Evolutionary conservation across 176 grass and related monocot genomes (phyloP).

Genomic region (Bothriochloa decipiens): DNA sequence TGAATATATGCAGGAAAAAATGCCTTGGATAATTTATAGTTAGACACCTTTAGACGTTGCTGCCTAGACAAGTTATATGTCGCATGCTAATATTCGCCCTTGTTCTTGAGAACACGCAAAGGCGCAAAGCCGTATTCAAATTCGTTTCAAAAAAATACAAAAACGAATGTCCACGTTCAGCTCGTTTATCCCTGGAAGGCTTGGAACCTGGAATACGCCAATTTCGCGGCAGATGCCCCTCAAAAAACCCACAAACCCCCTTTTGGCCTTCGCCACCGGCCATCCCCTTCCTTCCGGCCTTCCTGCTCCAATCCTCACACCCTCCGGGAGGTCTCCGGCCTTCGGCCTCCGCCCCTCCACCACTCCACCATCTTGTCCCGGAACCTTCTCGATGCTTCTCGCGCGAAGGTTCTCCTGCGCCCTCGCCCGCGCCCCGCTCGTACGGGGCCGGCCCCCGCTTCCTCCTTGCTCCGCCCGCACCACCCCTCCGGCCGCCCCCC

Average conservation of each 20-base stretch:
- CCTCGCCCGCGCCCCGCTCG: conserved; percentile 44
- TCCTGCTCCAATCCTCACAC: conserved; percentile 7
- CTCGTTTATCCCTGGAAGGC: background rate
- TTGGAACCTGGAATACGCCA: background rate
- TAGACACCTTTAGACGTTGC: background rate
- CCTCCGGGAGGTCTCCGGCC: background rate
- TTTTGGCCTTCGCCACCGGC: background rate
- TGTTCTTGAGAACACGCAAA: background rate
- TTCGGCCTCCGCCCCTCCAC: background rate
- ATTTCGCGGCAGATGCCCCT: background rate
- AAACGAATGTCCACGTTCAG: background rate
- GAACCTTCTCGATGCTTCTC: conserved; percentile 62
- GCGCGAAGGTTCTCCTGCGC: conserved; percentile 59
- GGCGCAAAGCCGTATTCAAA: background rate
- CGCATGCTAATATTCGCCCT: background rate
- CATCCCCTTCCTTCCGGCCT: background rate
- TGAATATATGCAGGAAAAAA: background rate
- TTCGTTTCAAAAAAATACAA: background rate
- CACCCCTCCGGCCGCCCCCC: conserved; percentile 14
- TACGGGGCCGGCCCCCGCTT: conserved; percentile 28
- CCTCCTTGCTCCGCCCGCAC: conserved; percentile 24
- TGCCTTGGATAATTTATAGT: too few species aligned
- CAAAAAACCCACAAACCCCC: conserved; percentile 41
- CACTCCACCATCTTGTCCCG: background rate
- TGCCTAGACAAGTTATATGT: background rate